Evolutionary conservation across 2,329 filamentous ascomycete genomes (phyloP).

Genomic region (Apiospora malaysiana): DNA sequence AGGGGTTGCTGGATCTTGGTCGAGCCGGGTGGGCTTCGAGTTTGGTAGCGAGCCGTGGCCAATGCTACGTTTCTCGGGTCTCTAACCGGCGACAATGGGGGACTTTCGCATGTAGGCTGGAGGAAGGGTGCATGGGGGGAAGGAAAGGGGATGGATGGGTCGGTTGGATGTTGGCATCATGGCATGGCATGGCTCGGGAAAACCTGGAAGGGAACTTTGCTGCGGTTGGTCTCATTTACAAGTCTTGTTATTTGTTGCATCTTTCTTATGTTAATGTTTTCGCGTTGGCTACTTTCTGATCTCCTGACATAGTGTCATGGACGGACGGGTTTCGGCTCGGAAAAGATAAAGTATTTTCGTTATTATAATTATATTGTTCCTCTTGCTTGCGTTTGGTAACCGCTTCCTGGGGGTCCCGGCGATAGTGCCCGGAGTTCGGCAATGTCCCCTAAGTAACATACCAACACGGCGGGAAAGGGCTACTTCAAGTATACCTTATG

Average conservation of each 20-base stretch:
- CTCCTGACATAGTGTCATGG: neutral
- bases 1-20: neutral
- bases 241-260: neutral
- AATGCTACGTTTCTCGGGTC: neutral
- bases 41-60: neutral
- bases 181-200: neutral
- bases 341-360: neutral
- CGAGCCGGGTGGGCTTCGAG: neutral
- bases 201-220: neutral
- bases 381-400: neutral
- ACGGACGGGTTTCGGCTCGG: neutral
- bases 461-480: neutral
- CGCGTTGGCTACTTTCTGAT: neutral
- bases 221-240: conserved; percentile 10
- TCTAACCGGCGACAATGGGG: neutral
- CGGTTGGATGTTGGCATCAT: neutral
- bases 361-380: neutral
- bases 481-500: neutral
- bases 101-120: neutral
- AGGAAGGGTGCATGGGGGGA: neutral
- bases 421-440: neutral
- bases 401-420: neutral
- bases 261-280: conserved; percentile 10
- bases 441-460: neutral
- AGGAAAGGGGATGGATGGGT: neutral